Evolutionary conservation across 1,284 basidiomycete species (phyloP).

Genomic region (Irpex rosettiformis): DNA sequence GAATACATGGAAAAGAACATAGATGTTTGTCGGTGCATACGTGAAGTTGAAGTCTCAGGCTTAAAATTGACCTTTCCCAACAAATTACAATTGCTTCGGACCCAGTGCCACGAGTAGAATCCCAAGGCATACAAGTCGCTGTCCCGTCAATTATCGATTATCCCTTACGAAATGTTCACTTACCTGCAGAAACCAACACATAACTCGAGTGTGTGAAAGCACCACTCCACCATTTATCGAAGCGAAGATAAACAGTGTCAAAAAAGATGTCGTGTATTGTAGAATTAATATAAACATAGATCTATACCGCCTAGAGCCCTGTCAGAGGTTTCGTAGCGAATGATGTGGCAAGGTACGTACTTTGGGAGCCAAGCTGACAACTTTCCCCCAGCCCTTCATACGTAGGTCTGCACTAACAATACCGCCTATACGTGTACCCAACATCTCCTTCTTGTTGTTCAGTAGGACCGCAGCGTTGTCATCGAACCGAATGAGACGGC

Average conservation of each 20-base stretch:
- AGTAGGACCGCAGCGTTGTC: slow-evolving; percentile 96
- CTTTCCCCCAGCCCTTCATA: slow-evolving; percentile 93
- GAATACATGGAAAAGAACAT: too few relatives aligned
- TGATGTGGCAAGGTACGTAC: slow-evolving; percentile 39
- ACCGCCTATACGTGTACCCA: slow-evolving; percentile 93
- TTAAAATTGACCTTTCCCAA: too few relatives aligned
- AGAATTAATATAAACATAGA: neutral
- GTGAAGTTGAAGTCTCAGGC: too few relatives aligned
- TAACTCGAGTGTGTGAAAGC: too few relatives aligned
- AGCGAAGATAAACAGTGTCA: neutral
- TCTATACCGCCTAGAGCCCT: slow-evolving; percentile 5
- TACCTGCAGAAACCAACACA: too few relatives aligned
- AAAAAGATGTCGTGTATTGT: neutral
- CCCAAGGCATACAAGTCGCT: too few relatives aligned
- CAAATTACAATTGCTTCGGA: too few relatives aligned
- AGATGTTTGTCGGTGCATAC: too few relatives aligned
- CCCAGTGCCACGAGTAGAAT: too few relatives aligned
- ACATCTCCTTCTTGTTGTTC: slow-evolving; percentile 96
- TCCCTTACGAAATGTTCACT: too few relatives aligned
- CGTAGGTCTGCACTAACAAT: slow-evolving; percentile 90
- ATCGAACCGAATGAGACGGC: slow-evolving; percentile 87
- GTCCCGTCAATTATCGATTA: too few relatives aligned
- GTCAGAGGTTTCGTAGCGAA: neutral
- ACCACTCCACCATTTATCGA: neutral
- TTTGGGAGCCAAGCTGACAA: slow-evolving; percentile 90